Percentiles rank a stretch among this genome's conserved stretches.
Evolutionary conservation across 2,329 filamentous ascomycete species (phyloP).

Genomic region (Didymosphaeria variabile): DNA sequence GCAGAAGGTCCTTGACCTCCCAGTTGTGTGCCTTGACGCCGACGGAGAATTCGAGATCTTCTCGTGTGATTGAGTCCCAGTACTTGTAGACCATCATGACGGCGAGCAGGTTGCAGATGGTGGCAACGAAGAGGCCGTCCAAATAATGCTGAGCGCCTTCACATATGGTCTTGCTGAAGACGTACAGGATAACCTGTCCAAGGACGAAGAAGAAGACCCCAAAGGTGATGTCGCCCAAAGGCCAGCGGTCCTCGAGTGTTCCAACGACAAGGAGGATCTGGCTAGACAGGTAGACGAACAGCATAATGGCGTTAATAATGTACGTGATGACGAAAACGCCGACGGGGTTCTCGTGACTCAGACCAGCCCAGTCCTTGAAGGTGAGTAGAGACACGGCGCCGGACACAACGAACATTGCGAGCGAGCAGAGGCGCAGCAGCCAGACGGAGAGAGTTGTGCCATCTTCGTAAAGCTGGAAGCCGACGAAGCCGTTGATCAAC

Average conservation of each 20-base stretch:
- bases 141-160: slow-evolving; percentile 87
- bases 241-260: slow-evolving; percentile 95
- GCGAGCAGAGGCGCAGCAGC: slow-evolving; percentile 82
- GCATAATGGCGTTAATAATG: slow-evolving; percentile 85
- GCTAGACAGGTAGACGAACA: slow-evolving; percentile 85
- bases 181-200: slow-evolving; percentile 92
- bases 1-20: slow-evolving; percentile 88
- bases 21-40: slow-evolving; percentile 95
- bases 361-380: slow-evolving; percentile 89
- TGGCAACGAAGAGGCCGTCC: slow-evolving; percentile 93
- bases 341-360: slow-evolving; percentile 84
- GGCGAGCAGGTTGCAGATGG: slow-evolving; percentile 88
- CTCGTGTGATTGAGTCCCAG: slow-evolving; percentile 98
- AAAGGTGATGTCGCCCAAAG: slow-evolving; percentile 88
- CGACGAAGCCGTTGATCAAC: slow-evolving; percentile 96
- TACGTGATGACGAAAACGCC: slow-evolving; percentile 93
- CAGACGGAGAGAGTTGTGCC: slow-evolving; percentile 93
- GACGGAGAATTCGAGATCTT: slow-evolving; percentile 98
- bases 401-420: slow-evolving; percentile 83
- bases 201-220: slow-evolving; percentile 90
- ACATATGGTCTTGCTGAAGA: slow-evolving; percentile 86
- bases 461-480: slow-evolving; percentile 98
- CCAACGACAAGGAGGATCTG: slow-evolving; percentile 88
- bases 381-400: slow-evolving; percentile 90
- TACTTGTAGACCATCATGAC: slow-evolving; percentile 99